Evolutionary conservation across 108 stramenopile genomes (phyloP), one percentile per base, ranked within the genome.

Genomic region (Skeletonema potamos): DNA sequence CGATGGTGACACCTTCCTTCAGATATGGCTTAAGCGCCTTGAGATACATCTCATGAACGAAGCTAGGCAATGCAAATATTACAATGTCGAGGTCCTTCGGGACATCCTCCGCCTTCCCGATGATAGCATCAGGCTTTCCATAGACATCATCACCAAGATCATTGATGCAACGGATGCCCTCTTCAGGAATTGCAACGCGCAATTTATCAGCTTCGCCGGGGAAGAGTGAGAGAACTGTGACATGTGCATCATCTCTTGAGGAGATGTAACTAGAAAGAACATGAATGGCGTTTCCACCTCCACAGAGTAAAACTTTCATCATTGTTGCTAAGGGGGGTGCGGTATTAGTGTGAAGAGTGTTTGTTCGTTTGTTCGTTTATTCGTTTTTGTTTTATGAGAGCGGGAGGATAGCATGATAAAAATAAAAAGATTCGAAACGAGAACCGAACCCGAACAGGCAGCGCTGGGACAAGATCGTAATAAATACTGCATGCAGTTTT

Each of bases 281-380:
- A 34, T 85, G 84, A 48, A 82, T 79, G 48, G 84, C 84, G 51
- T 85, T 85, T 22, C 84, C 84, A 15, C 84, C 84, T 6, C 84
- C 84, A 54, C 84, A 85, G 2, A 85, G 39, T 9, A 85, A 48
- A 13, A 85, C 68, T 54, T 82, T 82, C 17, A 48, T 73, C 17
- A 39, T 72, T 32, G 55, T 29, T 13, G 8, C 7, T 34, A 34
- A n/a, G n/a, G n/a, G n/a, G n/a, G n/a, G n/a, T n/a, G n/a, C n/a
- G n/a, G n/a, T n/a, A n/a, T n/a, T n/a, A n/a, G n/a, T n/a, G n/a
- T n/a, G n/a, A n/a, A n/a, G n/a, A n/a, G n/a, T n/a, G n/a, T n/a
- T n/a, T n/a, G n/a, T n/a, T n/a, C n/a, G n/a, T n/a, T n/a, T n/a
- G n/a, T n/a, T n/a, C n/a, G n/a, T n/a, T n/a, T n/a, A n/a, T n/a